These are phyloP conservation scores for Botrytis hyacinthi DNA, from an alignment of 2,329 filamentous ascomycete species.

Conservation along the genomic window DNA sequence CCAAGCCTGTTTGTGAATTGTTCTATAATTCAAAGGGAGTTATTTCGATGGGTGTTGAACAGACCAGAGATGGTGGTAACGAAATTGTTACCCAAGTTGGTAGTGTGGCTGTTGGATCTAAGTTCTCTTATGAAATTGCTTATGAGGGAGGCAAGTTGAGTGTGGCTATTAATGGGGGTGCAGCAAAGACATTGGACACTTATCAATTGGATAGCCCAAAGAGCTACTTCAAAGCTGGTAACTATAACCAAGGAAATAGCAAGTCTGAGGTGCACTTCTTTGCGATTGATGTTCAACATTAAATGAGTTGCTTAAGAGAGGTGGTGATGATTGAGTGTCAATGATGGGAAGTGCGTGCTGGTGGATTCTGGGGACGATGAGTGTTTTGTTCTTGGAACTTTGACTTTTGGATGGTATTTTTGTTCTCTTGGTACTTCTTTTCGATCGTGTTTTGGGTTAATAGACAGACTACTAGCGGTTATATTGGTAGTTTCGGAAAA, in stretches of 20 bases:
- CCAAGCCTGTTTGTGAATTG: slow-evolving; percentile 44
- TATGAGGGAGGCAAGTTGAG: slow-evolving; percentile 41
- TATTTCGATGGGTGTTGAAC: slow-evolving; percentile 43
- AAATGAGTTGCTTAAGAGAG: not conserved
- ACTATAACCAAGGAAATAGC: slow-evolving; percentile 40
- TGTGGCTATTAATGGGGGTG: slow-evolving; percentile 38
- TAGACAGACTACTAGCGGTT: not conserved
- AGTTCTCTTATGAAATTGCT: slow-evolving; percentile 42
- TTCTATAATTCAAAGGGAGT: slow-evolving; percentile 41
- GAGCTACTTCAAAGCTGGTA: slow-evolving; percentile 43
- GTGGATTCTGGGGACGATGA: not conserved
- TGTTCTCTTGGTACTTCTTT: not conserved
- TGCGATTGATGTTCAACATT: slow-evolving; percentile 15
- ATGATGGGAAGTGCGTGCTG: not conserved
- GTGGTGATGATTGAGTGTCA: too few species aligned
- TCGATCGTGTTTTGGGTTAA: not conserved
- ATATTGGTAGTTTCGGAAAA: not conserved
- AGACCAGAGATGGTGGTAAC: slow-evolving; percentile 38
- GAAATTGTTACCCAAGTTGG: slow-evolving; percentile 39
- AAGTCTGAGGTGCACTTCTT: slow-evolving; percentile 25
- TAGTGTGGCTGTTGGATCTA: slow-evolving; percentile 38
- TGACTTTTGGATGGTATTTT: not conserved
- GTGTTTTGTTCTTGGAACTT: not conserved
- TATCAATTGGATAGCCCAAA: slow-evolving; percentile 36
- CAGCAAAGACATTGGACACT: slow-evolving; percentile 33